Evolutionary conservation across 371 early-diverging fungal species (phyloP), one percentile per base, ranked within the genome.

Genomic region (Catenaria anguillulae): DNA sequence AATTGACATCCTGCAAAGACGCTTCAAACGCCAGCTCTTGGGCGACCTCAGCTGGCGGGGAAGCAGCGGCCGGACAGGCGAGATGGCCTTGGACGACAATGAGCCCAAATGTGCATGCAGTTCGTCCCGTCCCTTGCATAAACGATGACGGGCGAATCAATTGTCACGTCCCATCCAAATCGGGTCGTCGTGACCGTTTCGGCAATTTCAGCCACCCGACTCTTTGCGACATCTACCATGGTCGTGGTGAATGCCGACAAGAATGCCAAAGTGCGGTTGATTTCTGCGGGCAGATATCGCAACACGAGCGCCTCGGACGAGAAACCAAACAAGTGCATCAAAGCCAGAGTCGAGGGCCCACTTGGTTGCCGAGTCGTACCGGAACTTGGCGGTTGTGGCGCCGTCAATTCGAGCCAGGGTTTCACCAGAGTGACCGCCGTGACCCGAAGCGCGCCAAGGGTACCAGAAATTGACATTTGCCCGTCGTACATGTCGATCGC

Each of bases 91-190:
- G n/a, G n/a, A n/a, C n/a, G n/a, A n/a, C n/a, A n/a, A n/a, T n/a
- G n/a, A n/a, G n/a, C n/a, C n/a, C n/a, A n/a, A n/a, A n/a, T n/a
- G n/a, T n/a, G n/a, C n/a, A n/a, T n/a, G n/a, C n/a, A n/a, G n/a
- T n/a, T n/a, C n/a, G n/a, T n/a, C n/a, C n/a, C n/a, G n/a, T n/a
- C n/a, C n/a, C n/a, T n/a, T n/a, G n/a, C n/a, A 64, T 71, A 71
- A 68, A 71, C 71, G n/a, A 96, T 75, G 35, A 93, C 82, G 0
- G 98, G 98, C 26, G 94, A 84, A n/a, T 82, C 78, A 68, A 96
- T 78, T 13, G 73, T 66, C 19, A 95, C 74, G 65, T 92, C 88
- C 71, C 90, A 91, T 62, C 89, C 88, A 48, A 88, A 84, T 63
- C 84, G 86, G 35, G 84, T 80, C 5, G 75, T 78, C 2, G 8